Base-by-base conservation (phyloP, 139 green algal genomes). In the Astrephomene gubernaculifera region DNA sequence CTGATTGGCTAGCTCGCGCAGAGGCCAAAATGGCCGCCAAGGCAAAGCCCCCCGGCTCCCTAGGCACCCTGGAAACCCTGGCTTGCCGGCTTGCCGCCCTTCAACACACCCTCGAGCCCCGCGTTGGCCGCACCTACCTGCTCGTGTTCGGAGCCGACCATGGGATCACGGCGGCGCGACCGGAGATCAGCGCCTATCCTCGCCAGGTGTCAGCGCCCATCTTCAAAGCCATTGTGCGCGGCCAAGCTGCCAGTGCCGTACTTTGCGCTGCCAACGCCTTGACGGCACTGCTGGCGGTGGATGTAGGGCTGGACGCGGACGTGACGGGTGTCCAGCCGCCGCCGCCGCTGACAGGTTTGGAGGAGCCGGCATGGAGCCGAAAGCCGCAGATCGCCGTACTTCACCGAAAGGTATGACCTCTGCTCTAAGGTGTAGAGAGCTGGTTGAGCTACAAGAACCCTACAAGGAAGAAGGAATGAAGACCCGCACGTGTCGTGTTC, bases 121-220 rank as follows among this genome's bases (percentile, higher is more conserved):
- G 17, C 19, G 10, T 91, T 1, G 64, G 25, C n/a, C 35, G 41
- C 25, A 79, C 89, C 21, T 33, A 33, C n/a, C 71, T 93, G 3
- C 63, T 93, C 4, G 49, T 92, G 2, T 93, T 92, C 60, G 89
- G 75, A 0, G 90, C 88, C 17, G 90, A 93, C 87, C 90, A 93
- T 57, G 90, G 90, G 38, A 36, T 93, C 31, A 83, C 82, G 2
- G 70, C 79, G 9, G 57, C 63, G 45, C 43, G 52, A 0, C 90
- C 87, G 0, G 35, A n/a, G 5, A 81, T 93, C 61, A 86, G 39
- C 22, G 86, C 90, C 43, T 93, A 89, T 49, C 90, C 90, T 25
- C 70, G 84, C 2, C 29, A 54, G 85, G 79, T 93, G 17, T 89
- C 75, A 7, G 41, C 71, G 4, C 81, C 88, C 36, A 71, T 93